phyloP scores from a whole-genome alignment of 176 grass and related monocot species.

The Typha latifolia region DNA sequence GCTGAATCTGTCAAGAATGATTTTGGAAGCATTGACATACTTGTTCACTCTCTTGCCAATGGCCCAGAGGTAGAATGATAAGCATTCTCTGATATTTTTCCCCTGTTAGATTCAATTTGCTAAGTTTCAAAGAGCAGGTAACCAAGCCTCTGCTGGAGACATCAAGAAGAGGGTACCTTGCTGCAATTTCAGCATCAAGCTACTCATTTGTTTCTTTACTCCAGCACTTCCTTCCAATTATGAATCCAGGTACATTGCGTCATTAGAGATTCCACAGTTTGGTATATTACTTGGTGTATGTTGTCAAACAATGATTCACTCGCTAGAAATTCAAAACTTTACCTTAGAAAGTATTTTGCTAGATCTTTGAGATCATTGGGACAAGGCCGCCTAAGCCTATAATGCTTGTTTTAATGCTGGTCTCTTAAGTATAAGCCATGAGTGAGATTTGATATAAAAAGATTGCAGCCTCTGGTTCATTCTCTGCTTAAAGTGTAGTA shows the following conservation, averaged over 20 bases:
- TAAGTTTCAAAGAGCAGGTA: slow-evolving; percentile 39
- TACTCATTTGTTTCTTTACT: slow-evolving; percentile 87
- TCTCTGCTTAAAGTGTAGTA: not conserved
- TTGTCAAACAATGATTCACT: too few species aligned
- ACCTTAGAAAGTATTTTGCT: too few species aligned
- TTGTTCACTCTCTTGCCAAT: slow-evolving; percentile 96
- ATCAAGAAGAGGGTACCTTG: slow-evolving; percentile 88
- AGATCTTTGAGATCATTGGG: not conserved
- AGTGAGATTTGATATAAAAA: too few species aligned
- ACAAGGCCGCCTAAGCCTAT: not conserved
- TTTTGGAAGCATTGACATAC: slow-evolving; percentile 96
- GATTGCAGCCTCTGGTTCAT: not conserved
- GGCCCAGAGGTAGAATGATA: slow-evolving; percentile 56
- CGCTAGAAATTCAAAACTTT: too few species aligned
- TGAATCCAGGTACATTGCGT: slow-evolving; percentile 69
- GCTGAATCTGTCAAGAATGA: slow-evolving; percentile 83
- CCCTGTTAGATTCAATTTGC: not conserved
- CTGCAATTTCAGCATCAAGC: slow-evolving; percentile 93
- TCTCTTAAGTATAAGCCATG: not conserved
- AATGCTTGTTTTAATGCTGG: not conserved
- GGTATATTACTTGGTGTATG: not conserved
- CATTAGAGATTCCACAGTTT: not conserved
- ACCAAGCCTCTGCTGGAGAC: slow-evolving; percentile 85
- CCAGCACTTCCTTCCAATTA: slow-evolving; percentile 86
- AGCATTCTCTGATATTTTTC: not conserved